Evolutionary conservation across 768 basidiomycete genomes (phyloP).

Genomic region (Pisolithus albus): DNA sequence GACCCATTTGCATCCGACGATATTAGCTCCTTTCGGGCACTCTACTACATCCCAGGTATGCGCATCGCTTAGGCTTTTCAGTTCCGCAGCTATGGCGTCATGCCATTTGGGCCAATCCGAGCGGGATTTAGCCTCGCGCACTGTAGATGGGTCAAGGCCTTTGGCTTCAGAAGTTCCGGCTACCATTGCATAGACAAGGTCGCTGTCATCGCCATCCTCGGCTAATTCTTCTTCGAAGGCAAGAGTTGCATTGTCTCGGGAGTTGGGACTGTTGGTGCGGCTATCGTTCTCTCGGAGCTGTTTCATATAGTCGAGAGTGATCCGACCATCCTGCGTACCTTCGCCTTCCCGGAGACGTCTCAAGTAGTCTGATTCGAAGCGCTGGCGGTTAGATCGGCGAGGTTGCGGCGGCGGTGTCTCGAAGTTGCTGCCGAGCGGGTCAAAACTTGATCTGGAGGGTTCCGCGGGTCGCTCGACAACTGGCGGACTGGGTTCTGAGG

Average conservation of each 20-base stretch:
- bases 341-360: neutral
- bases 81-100: conserved; percentile 7
- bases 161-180: neutral
- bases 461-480: too few species aligned
- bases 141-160: neutral
- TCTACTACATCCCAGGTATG: conserved; percentile 7
- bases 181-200: neutral
- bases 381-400: neutral
- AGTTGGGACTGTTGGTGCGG: too few species aligned
- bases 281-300: too few species aligned
- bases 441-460: neutral
- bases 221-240: neutral
- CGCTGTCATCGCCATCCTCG: neutral
- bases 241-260: too few species aligned
- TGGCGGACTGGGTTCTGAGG: too few species aligned
- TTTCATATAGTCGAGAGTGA: neutral
- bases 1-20: conserved; percentile 31
- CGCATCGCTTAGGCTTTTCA: neutral
- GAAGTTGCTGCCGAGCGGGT: neutral
- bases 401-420: neutral
- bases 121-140: neutral
- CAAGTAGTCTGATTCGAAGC: neutral
- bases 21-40: neutral
- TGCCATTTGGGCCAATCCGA: neutral
- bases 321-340: neutral